Conservation (phyloP, 1,284 basidiomycete genomes). For the Pseudozyma tsukubaensis region DNA sequence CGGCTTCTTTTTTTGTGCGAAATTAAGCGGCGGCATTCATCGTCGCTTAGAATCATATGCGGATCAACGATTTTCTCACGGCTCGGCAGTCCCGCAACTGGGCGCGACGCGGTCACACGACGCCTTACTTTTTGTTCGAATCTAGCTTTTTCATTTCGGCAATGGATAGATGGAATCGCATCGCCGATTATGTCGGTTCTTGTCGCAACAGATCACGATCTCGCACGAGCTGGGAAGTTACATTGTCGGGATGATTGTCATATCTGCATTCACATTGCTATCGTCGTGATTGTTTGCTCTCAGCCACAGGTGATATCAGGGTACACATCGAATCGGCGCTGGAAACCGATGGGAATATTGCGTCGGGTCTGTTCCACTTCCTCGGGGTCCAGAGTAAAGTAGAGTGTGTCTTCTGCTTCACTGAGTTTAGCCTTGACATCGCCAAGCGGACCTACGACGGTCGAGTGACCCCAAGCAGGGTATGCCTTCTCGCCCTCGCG, state of each 20-base stretch:
- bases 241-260: too few species aligned
- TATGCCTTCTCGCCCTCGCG: conserved; percentile 59
- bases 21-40: not conserved
- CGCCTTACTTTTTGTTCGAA: not conserved
- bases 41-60: too few species aligned
- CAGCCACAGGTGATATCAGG: conserved; percentile 53
- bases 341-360: conserved; percentile 60
- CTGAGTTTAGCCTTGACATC: conserved; percentile 81
- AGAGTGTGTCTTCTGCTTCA: conserved; percentile 82
- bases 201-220: too few species aligned
- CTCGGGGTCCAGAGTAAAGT: conserved; percentile 55
- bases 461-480: conserved; percentile 66
- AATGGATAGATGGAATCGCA: too few species aligned
- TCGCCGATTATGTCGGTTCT: too few species aligned
- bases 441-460: conserved; percentile 73
- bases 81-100: not conserved
- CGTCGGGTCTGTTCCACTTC: conserved; percentile 51
- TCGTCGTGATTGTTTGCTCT: too few species aligned
- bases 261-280: too few species aligned
- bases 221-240: too few species aligned
- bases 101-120: conserved; percentile 7
- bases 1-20: not conserved
- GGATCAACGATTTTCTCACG: too few species aligned
- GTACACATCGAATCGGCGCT: conserved; percentile 63
- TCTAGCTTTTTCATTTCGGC: not conserved